Base-by-base conservation (phyloP, 1,284 basidiomycete species). In the Calocybe gambosa region DNA sequence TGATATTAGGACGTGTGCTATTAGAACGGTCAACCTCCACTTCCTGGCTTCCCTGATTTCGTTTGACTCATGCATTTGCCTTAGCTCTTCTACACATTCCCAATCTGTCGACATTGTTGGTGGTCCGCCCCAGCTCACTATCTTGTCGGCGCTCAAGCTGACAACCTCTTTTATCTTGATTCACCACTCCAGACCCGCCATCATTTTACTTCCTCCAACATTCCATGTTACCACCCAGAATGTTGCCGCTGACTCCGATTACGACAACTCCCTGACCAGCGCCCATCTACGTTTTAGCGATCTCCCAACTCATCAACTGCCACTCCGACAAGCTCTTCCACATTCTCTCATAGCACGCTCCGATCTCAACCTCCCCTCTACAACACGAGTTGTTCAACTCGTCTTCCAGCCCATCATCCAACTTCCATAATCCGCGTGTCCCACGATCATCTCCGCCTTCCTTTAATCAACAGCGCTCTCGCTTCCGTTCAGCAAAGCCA, bases 31-130 rank as follows among this genome's bases (percentile, higher is more conserved):
- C n/a, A n/a, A n/a, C n/a, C n/a, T n/a, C n/a, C n/a, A n/a, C n/a
- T n/a, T n/a, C n/a, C n/a, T n/a, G n/a, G n/a, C n/a, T n/a, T n/a
- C n/a, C n/a, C n/a, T n/a, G n/a, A n/a, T n/a, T n/a, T 31, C 38
- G 25, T 25, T 41, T 25, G n/a, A 1, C 33, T 25, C 15, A 42
- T 44, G 12, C 23, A 37, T 26, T 19, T 12, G 4, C 13, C 40
- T 20, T 33, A 93, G 92, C 73, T 80, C 15, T 66, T 96, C 19
- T 98, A 95, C 65, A 89, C 86, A 0, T 92, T 94, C 64, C 93
- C 95, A 97, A 67, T 92, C 87, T 1, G 89, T 97, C 33, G 95
- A 95, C 37, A 97, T 98, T 50, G 92, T 94, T 0, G 95, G 95
- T 38, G 95, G 95, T 2, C n/a, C 78, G 94, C 21, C 95, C 95